Percentiles rank a stretch among this genome's conserved stretches.
Conservation (phyloP, 495 filamentous ascomycete genomes). For the Delitschia confertaspora region DNA sequence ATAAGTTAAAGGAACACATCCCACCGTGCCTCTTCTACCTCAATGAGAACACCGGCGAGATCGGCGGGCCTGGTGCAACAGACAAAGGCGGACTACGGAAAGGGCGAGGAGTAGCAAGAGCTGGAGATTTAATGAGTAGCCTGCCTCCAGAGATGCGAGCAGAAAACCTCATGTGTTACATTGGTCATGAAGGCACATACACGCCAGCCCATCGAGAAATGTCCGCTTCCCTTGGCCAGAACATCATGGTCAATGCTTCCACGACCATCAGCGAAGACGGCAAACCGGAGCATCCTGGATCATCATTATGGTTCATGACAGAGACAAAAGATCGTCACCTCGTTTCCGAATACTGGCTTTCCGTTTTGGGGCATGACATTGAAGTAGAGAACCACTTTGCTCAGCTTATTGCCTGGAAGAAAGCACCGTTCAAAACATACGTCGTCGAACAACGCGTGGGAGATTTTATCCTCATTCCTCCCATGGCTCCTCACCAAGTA, state of each 20-base stretch:
- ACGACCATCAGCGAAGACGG: conserved; percentile 44
- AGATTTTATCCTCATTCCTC: conserved; percentile 92
- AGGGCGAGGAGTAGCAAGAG: conserved; percentile 47
- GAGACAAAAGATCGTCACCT: conserved; percentile 78
- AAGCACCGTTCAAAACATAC: conserved; percentile 83
- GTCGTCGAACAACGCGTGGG: conserved; percentile 88
- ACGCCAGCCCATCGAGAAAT: conserved; percentile 95
- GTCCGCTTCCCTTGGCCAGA: conserved; percentile 92
- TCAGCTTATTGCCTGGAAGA: conserved; percentile 84
- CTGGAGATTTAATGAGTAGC: conserved; percentile 89
- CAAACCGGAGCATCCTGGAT: conserved; percentile 65
- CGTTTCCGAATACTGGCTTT: conserved; percentile 86
- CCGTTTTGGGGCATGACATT: conserved; percentile 85
- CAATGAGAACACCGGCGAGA: conserved; percentile 61
- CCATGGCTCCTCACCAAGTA: conserved; percentile 92
- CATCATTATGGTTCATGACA: conserved; percentile 98
- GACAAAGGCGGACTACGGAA: conserved; percentile 34
- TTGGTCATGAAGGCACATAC: conserved; percentile 95
- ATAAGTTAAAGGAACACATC: conserved; percentile 65
- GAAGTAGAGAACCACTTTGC: conserved; percentile 96
- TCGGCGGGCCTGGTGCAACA: conserved; percentile 41
- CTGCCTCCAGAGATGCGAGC: conserved; percentile 79
- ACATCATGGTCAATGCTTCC: conserved; percentile 93
- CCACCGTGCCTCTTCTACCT: conserved; percentile 76
- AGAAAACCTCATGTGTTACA: conserved; percentile 96